Base-by-base conservation (phyloP, 202 grass and related monocot species). In the Carex arenaria region DNA sequence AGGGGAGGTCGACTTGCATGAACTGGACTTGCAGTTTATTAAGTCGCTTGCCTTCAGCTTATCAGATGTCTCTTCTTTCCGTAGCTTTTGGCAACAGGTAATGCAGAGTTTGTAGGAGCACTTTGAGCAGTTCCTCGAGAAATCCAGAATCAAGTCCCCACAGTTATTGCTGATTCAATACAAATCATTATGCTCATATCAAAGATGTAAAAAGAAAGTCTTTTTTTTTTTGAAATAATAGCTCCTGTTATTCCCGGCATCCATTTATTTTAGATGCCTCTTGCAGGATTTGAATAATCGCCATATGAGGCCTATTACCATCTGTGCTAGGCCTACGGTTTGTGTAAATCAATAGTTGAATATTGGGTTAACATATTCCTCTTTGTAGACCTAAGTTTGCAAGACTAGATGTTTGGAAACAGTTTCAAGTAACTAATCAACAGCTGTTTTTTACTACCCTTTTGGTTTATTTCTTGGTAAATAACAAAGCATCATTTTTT, bases 121-220 rank as follows among this genome's bases (percentile, higher is more conserved):
- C 32, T 82, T 80, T 57, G 90, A 87, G 71, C 97, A 99, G 91
- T 89, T 92, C 86, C 91, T 89, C 47, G 87, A 72, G 83, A 94
- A 87, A 89, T 92, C 69, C 11, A 78, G 26, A 34, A 78, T 80
- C 30, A 84, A 73, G 14, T 71, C 81, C 88, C 89, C 89, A 78
- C 97, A 99, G 70, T 85, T 89, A 87, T 96, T 96, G 79, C 97
- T 99, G 91, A 10, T 89, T 81, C 82, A 83, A 90, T 84, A 84
- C 15, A 82, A 80, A 84, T 62, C 20, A 67, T 10, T 30, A 47
- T 23, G 45, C 3, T 0, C 8, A 72, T 17, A 31, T 80, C 52
- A 83, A 62, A 42, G 59, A 79, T 68, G 32, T 3, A 40, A 40
- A n/a, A 19, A 0, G 7, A 18, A 34, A 42, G 28, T 7, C 5